A percentile compares a stretch with the other conserved stretches of the same genome.
Evolutionary conservation across 225 moss, liverwort and hornwort species (phyloP).

Genomic region (Physcomitrellopsis africana): DNA sequence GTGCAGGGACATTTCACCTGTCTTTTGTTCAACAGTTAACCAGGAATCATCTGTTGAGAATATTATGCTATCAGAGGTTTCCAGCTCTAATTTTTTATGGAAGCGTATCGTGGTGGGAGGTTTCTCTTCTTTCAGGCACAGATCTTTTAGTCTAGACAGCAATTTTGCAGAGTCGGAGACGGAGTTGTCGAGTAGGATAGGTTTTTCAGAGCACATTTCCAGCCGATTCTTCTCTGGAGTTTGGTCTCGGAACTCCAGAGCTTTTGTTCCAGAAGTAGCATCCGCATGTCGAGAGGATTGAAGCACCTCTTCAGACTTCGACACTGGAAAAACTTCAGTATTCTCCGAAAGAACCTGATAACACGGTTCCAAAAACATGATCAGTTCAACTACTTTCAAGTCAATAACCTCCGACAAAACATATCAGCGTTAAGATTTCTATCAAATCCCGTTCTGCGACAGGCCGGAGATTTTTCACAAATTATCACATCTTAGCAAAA

Average conservation of each 20-base stretch:
- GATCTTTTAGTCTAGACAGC: slow-evolving; percentile 45
- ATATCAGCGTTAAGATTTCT: too few species aligned
- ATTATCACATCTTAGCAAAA: neutral
- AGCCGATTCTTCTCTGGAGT: neutral
- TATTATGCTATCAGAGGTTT: slow-evolving; percentile 40
- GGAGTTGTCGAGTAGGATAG: slow-evolving; percentile 31
- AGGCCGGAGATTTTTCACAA: too few species aligned
- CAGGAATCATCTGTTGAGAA: slow-evolving; percentile 42
- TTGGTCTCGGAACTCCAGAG: neutral
- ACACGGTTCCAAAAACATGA: neutral
- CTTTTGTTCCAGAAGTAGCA: neutral
- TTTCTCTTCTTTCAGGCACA: slow-evolving; percentile 50
- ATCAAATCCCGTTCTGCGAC: too few species aligned
- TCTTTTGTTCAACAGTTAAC: slow-evolving; percentile 41
- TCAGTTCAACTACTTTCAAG: neutral
- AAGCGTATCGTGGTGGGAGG: slow-evolving; percentile 46
- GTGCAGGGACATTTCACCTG: slow-evolving; percentile 28
- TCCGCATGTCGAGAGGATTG: neutral
- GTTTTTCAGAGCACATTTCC: slow-evolving; percentile 6
- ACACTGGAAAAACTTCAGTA: slow-evolving; percentile 26
- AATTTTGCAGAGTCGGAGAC: slow-evolving; percentile 43
- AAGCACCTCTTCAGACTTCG: slow-evolving; percentile 10
- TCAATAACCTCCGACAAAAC: neutral
- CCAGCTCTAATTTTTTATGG: slow-evolving; percentile 45
- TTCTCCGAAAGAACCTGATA: slow-evolving; percentile 34